These are phyloP conservation scores for barley (Hordeum vulgare) DNA, from an alignment of 176 grass and related monocot genomes.

Conservation along the genomic window DNA sequence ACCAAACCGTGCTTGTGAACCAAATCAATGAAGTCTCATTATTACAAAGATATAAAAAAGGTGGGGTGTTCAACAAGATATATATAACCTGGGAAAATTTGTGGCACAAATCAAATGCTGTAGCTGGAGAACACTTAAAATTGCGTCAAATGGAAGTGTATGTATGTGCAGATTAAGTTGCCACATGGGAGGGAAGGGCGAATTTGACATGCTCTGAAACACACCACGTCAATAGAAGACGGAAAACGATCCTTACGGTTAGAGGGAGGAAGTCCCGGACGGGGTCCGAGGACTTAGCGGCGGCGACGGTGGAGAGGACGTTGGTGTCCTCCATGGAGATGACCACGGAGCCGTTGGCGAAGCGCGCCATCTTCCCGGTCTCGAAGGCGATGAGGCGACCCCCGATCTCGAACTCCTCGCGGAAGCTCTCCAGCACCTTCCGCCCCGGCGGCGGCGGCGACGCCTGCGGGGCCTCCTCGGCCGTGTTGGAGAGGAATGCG, in stretches of 20 bases:
- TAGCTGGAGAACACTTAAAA: background rate
- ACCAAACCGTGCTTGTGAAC: background rate
- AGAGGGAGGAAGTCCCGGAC: slow-evolving; percentile 81
- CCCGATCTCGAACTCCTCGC: slow-evolving; percentile 83
- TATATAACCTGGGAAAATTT: background rate
- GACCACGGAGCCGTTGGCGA: slow-evolving; percentile 83
- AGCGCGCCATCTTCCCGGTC: slow-evolving; percentile 86
- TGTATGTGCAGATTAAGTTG: background rate
- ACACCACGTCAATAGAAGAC: background rate
- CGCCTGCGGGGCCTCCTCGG: slow-evolving; percentile 19
- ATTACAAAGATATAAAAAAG: background rate
- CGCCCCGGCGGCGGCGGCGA: slow-evolving; percentile 18
- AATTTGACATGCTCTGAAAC: background rate
- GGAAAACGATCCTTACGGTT: slow-evolving; percentile 39
- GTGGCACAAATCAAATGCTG: background rate
- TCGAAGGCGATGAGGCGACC: slow-evolving; percentile 71
- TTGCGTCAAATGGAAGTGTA: background rate
- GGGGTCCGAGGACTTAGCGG: slow-evolving; percentile 55
- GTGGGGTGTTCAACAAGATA: background rate
- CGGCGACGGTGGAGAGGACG: slow-evolving; percentile 71
- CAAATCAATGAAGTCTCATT: background rate
- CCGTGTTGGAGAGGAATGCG: slow-evolving; percentile 27
- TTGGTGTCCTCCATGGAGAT: slow-evolving; percentile 89
- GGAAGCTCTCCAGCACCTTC: slow-evolving; percentile 67
- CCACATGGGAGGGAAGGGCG: background rate